phyloP scores from a whole-genome alignment of 1,284 basidiomycete species.

The Naganishia albida region DNA sequence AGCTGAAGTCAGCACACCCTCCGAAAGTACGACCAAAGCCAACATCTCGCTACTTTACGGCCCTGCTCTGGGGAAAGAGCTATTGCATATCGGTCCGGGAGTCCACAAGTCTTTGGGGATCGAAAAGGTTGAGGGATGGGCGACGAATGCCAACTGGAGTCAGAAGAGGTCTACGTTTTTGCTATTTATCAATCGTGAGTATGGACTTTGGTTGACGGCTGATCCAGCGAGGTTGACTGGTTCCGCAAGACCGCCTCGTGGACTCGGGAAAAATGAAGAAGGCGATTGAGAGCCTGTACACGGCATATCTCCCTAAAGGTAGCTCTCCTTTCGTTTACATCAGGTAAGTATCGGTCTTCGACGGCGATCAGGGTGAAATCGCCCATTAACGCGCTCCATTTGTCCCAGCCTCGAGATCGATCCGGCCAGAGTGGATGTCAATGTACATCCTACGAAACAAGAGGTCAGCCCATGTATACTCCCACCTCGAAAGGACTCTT shows the following conservation, averaged over 20 bases:
- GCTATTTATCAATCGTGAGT: conserved; percentile 94
- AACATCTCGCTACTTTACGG: conserved; percentile 84
- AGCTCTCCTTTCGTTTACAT: conserved; percentile 88
- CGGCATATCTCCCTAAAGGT: conserved; percentile 85
- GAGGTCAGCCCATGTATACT: conserved; percentile 57
- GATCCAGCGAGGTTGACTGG: too few relatives aligned
- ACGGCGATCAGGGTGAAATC: conserved; percentile 3
- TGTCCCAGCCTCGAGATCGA: conserved; percentile 71
- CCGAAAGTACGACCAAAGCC: conserved; percentile 66
- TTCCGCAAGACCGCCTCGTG: conserved; percentile 81
- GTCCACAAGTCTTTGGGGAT: conserved; percentile 52
- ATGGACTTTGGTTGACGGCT: too few relatives aligned
- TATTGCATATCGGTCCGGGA: conserved; percentile 62
- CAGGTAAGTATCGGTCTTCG: conserved; percentile 59
- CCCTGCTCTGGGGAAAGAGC: conserved; percentile 74
- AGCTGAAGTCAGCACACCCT: conserved; percentile 81
- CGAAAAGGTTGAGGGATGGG: conserved; percentile 68
- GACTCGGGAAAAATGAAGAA: conserved; percentile 85
- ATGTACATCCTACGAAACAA: conserved; percentile 96
- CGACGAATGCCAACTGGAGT: conserved; percentile 86
- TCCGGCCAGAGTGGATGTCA: conserved; percentile 88
- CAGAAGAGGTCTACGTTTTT: conserved; percentile 75
- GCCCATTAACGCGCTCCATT: not conserved
- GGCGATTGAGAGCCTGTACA: conserved; percentile 84
- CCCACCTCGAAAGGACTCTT: not conserved